Percentiles rank a stretch among this genome's conserved stretches.
These are phyloP conservation scores for Dictyostelium capitatum DNA, from an alignment of 78 protist species.

Conservation along the genomic window DNA sequence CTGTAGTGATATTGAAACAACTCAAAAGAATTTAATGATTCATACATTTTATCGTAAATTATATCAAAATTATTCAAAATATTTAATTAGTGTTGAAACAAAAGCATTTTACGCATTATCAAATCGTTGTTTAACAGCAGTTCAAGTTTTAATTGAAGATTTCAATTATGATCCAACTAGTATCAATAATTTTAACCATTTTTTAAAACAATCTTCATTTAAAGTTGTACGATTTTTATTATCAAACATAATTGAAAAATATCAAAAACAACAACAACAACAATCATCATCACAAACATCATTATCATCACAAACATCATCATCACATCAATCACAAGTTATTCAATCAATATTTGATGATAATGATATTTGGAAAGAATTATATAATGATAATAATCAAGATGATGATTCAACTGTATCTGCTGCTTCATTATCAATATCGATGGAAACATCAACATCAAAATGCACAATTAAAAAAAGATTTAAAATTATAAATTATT, in stretches of 20 bases:
- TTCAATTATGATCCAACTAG: neutral
- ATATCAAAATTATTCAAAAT: constrained; percentile 1
- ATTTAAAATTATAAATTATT: constrained; percentile 2
- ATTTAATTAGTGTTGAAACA: neutral
- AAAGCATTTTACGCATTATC: neutral
- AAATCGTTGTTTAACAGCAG: neutral
- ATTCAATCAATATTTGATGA: neutral
- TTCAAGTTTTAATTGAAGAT: constrained; percentile 11
- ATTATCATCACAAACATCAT: neutral
- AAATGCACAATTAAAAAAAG: neutral
- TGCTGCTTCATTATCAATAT: neutral
- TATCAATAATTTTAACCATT: neutral
- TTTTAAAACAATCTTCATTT: constrained; percentile 13
- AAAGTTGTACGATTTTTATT: neutral
- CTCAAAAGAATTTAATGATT: too few relatives aligned
- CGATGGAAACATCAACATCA: neutral
- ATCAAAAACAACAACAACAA: neutral
- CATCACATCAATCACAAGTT: neutral
- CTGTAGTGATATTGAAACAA: too few relatives aligned
- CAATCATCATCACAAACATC: neutral
- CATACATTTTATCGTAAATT: neutral
- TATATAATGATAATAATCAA: neutral
- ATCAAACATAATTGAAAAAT: neutral
- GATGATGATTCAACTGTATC: neutral
- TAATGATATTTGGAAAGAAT: constrained; percentile 5